phyloP scores from a whole-genome alignment of 2,329 filamentous ascomycete species.

The Bipolaris zeicola region DNA sequence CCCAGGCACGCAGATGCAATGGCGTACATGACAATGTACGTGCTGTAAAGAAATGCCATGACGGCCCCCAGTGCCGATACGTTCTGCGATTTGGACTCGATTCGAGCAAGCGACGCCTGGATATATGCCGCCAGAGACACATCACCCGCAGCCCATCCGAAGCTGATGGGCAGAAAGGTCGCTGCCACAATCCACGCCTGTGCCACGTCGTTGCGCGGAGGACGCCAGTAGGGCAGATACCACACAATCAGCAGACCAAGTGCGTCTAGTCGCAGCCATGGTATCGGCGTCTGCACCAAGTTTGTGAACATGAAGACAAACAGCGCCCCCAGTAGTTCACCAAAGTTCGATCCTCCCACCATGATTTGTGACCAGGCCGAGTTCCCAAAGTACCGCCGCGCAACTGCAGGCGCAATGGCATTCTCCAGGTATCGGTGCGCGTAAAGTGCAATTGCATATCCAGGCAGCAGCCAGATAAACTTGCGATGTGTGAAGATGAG shows the following conservation, averaged over 20 bases:
- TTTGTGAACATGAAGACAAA: slow-evolving; percentile 59
- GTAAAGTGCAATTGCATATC: slow-evolving; percentile 58
- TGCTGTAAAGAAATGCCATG: slow-evolving; percentile 59
- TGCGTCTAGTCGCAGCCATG: slow-evolving; percentile 58
- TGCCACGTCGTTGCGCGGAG: slow-evolving; percentile 47
- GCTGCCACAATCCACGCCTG: slow-evolving; percentile 56
- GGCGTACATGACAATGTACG: slow-evolving; percentile 57
- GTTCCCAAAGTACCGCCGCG: slow-evolving; percentile 55
- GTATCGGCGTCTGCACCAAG: slow-evolving; percentile 56
- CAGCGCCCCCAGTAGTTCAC: slow-evolving; percentile 56
- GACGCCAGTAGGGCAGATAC: slow-evolving; percentile 57
- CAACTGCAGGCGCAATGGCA: slow-evolving; percentile 54
- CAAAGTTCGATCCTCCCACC: slow-evolving; percentile 58
- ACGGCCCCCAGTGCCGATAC: slow-evolving; percentile 58
- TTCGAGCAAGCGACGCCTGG: slow-evolving; percentile 55
- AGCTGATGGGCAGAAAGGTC: slow-evolving; percentile 53
- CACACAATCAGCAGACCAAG: slow-evolving; percentile 55
- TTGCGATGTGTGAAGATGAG: slow-evolving; percentile 56
- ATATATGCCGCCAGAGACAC: slow-evolving; percentile 59
- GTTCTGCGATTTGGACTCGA: slow-evolving; percentile 53
- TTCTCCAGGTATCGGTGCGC: slow-evolving; percentile 60
- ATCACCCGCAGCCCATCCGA: slow-evolving; percentile 60
- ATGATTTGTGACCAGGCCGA: slow-evolving; percentile 59
- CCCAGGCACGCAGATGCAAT: slow-evolving; percentile 54
- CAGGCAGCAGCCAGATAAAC: slow-evolving; percentile 58